These are phyloP conservation scores for Brachypodium distachyon DNA, from an alignment of 202 grass and related monocot genomes.

Conservation along the genomic window DNA sequence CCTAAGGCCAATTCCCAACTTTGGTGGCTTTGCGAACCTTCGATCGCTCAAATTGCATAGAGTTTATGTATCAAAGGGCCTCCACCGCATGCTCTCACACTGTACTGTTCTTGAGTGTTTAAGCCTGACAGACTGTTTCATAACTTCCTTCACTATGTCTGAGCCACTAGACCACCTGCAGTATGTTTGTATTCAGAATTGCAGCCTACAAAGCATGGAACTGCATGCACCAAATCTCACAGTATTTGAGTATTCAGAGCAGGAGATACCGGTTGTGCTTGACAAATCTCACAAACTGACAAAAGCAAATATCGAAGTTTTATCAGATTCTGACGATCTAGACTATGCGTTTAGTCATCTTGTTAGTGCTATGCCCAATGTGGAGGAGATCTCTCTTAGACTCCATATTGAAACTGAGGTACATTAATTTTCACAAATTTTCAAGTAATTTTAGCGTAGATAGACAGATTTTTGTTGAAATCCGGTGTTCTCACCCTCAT, in stretches of 20 bases:
- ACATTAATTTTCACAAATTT: neutral
- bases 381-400: neutral
- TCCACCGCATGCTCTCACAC: neutral
- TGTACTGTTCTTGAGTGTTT: neutral
- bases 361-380: neutral
- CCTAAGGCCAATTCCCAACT: neutral
- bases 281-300: neutral
- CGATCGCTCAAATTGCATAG: neutral
- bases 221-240: neutral
- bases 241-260: neutral
- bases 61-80: neutral
- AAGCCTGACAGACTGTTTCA: neutral
- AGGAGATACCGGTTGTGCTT: neutral
- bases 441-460: neutral
- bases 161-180: neutral
- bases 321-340: neutral
- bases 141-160: neutral
- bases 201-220: neutral
- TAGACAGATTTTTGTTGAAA: neutral
- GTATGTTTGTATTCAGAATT: neutral
- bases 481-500: neutral
- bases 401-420: neutral
- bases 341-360: neutral
- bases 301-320: neutral
- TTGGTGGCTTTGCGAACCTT: neutral